phyloP scores from a whole-genome alignment of 2,329 filamentous ascomycete genomes.

The Harringtonia lauricola region DNA sequence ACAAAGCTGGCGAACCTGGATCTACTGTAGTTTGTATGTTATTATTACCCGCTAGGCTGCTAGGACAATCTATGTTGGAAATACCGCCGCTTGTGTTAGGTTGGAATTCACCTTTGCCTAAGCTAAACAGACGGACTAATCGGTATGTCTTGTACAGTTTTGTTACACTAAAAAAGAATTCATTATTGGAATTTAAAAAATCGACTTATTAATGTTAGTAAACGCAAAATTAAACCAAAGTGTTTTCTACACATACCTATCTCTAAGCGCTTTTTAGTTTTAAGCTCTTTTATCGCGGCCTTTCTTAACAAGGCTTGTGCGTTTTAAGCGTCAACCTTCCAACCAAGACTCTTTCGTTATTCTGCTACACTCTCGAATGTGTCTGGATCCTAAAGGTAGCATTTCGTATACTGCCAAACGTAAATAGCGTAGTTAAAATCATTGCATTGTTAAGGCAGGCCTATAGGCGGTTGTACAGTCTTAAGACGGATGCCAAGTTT shows the following conservation, averaged over 20 bases:
- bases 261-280: not conserved
- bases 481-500: not conserved
- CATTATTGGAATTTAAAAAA: not conserved
- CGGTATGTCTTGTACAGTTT: not conserved
- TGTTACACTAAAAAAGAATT: not conserved
- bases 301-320: not conserved
- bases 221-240: not conserved
- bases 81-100: not conserved
- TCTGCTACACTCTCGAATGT: not conserved
- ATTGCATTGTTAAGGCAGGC: not conserved
- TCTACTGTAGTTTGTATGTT: too few relatives aligned
- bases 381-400: not conserved
- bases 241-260: not conserved
- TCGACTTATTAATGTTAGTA: not conserved
- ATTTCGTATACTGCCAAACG: not conserved
- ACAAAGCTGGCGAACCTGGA: too few relatives aligned
- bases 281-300: not conserved
- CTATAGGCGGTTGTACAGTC: not conserved
- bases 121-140: not conserved
- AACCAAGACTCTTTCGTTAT: not conserved
- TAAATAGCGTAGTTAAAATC: not conserved
- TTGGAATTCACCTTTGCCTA: not conserved
- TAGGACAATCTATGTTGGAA: not conserved
- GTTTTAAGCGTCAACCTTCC: not conserved
- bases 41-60: not conserved